These are phyloP conservation scores for Aspergillus pseudotamarii DNA, from an alignment of 2,329 filamentous ascomycete genomes.

Conservation along the genomic window DNA sequence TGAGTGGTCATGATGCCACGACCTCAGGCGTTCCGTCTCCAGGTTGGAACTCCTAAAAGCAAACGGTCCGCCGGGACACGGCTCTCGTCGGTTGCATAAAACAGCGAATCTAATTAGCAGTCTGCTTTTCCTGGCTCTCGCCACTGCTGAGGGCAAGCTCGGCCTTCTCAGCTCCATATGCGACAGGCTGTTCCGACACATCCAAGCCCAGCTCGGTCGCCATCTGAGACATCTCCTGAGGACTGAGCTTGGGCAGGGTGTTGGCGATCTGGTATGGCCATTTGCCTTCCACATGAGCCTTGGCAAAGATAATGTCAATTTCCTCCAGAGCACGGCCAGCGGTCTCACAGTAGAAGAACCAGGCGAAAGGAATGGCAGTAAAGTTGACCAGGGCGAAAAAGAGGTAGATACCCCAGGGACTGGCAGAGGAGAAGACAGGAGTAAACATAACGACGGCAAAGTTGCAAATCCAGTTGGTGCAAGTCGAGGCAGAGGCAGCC, in stretches of 20 bases:
- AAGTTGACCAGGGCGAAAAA: slow-evolving; percentile 44
- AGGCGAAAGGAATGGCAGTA: slow-evolving; percentile 51
- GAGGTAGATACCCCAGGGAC: slow-evolving; percentile 43
- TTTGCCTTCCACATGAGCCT: slow-evolving; percentile 41
- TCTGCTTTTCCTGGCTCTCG: slow-evolving; percentile 14
- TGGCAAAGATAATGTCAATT: slow-evolving; percentile 43
- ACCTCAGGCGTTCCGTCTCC: background rate
- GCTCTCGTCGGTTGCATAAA: background rate
- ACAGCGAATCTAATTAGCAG: background rate
- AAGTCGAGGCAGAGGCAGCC: slow-evolving; percentile 54
- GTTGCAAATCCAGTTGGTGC: slow-evolving; percentile 58
- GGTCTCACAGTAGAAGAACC: slow-evolving; percentile 56
- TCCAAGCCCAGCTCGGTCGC: slow-evolving; percentile 28
- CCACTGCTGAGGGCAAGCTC: slow-evolving; percentile 25
- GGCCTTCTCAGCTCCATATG: slow-evolving; percentile 19
- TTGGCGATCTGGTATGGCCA: slow-evolving; percentile 30
- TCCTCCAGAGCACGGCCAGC: slow-evolving; percentile 46
- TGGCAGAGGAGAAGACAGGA: slow-evolving; percentile 37
- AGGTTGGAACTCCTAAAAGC: background rate
- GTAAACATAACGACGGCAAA: slow-evolving; percentile 56
- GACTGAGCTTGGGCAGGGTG: slow-evolving; percentile 33
- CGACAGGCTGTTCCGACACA: slow-evolving; percentile 14
- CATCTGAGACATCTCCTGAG: slow-evolving; percentile 29
- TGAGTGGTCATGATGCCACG: background rate
- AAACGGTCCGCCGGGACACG: background rate